Percentiles rank a stretch among this genome's conserved stretches.
Conservation (phyloP, 257 asterid species). For the Nicotiana obtusifolia region DNA sequence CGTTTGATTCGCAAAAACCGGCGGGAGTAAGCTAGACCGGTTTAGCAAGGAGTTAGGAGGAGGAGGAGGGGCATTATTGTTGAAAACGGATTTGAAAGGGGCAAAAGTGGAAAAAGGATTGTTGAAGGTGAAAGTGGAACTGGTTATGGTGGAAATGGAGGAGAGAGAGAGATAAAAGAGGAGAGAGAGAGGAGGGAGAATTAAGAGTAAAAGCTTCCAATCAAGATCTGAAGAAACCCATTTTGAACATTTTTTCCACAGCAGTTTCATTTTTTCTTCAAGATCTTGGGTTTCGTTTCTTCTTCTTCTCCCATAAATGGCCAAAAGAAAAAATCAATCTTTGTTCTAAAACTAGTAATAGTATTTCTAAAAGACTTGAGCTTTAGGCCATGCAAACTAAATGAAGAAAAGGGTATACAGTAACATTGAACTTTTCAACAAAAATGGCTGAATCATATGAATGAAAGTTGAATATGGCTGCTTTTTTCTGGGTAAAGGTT, state of each 20-base stretch:
- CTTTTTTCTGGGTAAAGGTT: no score
- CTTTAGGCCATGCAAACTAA: not conserved
- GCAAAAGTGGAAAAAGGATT: not conserved
- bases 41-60: not conserved
- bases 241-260: conserved; percentile 22
- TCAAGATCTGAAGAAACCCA: conserved; percentile 41
- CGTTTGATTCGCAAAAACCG: not conserved
- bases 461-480: no score
- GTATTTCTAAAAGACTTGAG: no score
- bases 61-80: conserved; percentile 1
- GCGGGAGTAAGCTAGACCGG: no score
- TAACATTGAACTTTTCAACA: no score
- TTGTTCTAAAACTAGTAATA: not conserved
- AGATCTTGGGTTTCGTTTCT: not conserved
- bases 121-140: conserved; percentile 18
- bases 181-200: conserved; percentile 48
- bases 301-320: not conserved
- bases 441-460: no score
- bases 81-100: conserved; percentile 52
- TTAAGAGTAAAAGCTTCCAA: conserved; percentile 44
- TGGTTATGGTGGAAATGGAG: conserved; percentile 23
- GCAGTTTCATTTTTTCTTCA: conserved; percentile 26
- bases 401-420: no score
- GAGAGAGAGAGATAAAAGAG: conserved; percentile 42
- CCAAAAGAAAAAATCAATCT: not conserved